Percentiles rank a stretch among this genome's conserved stretches.
Conservation (phyloP, 108 stramenopile species). For the Pseudonitzschia multistriata region DNA sequence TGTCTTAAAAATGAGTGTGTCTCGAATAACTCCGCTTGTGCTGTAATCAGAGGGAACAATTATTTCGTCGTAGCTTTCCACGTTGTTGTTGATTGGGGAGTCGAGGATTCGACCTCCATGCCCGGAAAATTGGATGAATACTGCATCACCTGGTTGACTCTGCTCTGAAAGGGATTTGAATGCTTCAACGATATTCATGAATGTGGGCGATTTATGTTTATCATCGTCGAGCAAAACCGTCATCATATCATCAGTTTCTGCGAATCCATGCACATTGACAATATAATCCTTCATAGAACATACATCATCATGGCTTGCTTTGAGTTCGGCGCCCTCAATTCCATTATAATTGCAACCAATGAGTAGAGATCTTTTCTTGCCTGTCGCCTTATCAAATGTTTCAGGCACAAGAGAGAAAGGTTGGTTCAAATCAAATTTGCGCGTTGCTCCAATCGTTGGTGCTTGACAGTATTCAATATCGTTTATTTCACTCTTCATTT, state of each 20-base stretch:
- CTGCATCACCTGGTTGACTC: slow-evolving; percentile 84
- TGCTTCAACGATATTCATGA: slow-evolving; percentile 68
- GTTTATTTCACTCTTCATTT: slow-evolving; percentile 83
- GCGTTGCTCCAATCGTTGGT: slow-evolving; percentile 66
- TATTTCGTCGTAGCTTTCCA: slow-evolving; percentile 79
- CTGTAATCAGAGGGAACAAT: slow-evolving; percentile 72
- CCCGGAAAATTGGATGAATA: slow-evolving; percentile 83
- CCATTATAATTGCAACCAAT: slow-evolving; percentile 82
- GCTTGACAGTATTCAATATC: slow-evolving; percentile 76
- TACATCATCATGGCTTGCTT: slow-evolving; percentile 83
- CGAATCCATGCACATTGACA: slow-evolving; percentile 84
- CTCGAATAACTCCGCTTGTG: slow-evolving; percentile 68
- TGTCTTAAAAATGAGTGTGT: slow-evolving; percentile 81
- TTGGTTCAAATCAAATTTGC: slow-evolving; percentile 68
- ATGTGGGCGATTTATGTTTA: slow-evolving; percentile 67
- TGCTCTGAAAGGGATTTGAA: slow-evolving; percentile 74
- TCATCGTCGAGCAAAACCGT: slow-evolving; percentile 80
- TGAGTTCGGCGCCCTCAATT: slow-evolving; percentile 63
- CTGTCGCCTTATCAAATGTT: slow-evolving; percentile 52
- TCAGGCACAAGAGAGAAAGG: slow-evolving; percentile 76
- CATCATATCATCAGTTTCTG: slow-evolving; percentile 67
- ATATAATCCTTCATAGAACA: slow-evolving; percentile 87
- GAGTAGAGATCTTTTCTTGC: slow-evolving; percentile 69
- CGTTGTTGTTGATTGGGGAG: slow-evolving; percentile 48
- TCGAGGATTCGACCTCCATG: slow-evolving; percentile 84